Percentiles rank a stretch among this genome's conserved stretches.
phyloP scores from a whole-genome alignment of 2,329 filamentous ascomycete species.

The Apiospora phragmitis region DNA sequence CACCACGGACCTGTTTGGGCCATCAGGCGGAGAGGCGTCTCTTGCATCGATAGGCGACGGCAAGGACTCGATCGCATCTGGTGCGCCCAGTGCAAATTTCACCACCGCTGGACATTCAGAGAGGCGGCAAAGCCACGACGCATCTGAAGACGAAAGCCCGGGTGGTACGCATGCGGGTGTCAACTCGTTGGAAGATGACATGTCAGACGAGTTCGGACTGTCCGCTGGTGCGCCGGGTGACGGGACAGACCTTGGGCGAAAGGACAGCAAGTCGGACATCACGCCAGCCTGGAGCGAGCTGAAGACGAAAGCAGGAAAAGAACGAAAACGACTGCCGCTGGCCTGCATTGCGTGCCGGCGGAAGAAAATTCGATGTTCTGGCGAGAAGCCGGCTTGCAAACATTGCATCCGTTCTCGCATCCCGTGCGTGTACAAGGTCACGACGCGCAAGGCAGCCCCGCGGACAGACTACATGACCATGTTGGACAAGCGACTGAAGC shows the following conservation, averaged over 20 bases:
- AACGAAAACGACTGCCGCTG: conserved; percentile 86
- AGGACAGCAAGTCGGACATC: conserved; percentile 59
- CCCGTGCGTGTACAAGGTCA: conserved; percentile 97
- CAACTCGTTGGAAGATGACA: conserved; percentile 53
- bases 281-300: conserved; percentile 76
- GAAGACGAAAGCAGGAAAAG: conserved; percentile 92
- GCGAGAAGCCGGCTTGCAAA: conserved; percentile 96
- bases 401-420: conserved; percentile 91
- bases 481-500: conserved; percentile 91
- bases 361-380: conserved; percentile 97
- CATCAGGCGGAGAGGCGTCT: not conserved
- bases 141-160: conserved; percentile 46
- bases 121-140: conserved; percentile 33
- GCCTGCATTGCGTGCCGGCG: conserved; percentile 94
- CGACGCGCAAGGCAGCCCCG: conserved; percentile 88
- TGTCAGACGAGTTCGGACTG: conserved; percentile 61
- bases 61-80: conserved; percentile 38
- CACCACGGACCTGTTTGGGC: conserved; percentile 31
- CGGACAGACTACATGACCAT: conserved; percentile 99
- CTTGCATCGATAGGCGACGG: conserved; percentile 33
- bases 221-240: conserved; percentile 47
- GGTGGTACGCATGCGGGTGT: conserved; percentile 44
- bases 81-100: conserved; percentile 35
- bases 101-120: conserved; percentile 23
- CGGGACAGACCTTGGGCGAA: conserved; percentile 53